These are phyloP conservation scores for Colletotrichum sp. DNA, from an alignment of 2,329 filamentous ascomycete genomes.

Conservation along the genomic window DNA sequence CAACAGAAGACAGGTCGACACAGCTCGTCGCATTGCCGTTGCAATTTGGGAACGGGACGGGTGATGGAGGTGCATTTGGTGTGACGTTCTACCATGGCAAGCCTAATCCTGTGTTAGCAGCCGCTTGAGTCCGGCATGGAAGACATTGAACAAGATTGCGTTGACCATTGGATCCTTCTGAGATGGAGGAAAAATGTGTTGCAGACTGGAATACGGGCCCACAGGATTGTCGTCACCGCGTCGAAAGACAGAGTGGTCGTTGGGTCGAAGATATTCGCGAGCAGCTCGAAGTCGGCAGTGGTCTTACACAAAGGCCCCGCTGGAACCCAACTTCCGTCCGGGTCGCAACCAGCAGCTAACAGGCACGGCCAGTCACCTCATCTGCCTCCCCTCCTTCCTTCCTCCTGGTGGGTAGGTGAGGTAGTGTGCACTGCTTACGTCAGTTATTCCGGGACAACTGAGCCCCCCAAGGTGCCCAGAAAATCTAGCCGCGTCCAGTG, in stretches of 20 bases:
- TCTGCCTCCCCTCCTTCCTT: no score
- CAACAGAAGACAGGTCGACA: background rate
- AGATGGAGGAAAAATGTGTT: background rate
- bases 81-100: background rate
- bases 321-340: no score
- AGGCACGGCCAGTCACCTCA: no score
- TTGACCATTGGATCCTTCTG: background rate
- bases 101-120: background rate
- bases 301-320: background rate
- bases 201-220: background rate
- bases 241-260: background rate
- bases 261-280: background rate
- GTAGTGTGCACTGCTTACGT: no score
- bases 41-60: background rate
- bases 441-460: no score
- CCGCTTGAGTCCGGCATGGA: background rate
- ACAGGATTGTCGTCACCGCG: background rate
- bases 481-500: no score
- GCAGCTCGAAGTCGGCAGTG: background rate
- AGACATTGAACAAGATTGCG: background rate
- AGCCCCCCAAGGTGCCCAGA: no score
- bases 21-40: background rate
- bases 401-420: no score
- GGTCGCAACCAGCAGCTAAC: no score
- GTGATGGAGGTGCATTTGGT: background rate